These are phyloP conservation scores for Rhododendron griersonianum DNA, from an alignment of 148 eudicot genomes.

Conservation along the genomic window DNA sequence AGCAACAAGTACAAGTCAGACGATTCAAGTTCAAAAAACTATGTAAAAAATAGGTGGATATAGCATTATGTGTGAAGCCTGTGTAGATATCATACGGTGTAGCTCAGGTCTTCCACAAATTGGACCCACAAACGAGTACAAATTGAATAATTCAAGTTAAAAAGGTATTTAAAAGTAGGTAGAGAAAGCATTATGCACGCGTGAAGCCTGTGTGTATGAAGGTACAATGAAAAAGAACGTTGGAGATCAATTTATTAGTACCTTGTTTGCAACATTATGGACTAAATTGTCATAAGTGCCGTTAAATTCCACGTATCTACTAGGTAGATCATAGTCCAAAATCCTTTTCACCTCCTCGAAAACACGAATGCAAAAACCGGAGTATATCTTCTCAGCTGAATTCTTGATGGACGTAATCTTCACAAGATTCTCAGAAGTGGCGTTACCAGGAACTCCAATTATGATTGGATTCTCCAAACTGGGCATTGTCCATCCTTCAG, in stretches of 20 bases:
- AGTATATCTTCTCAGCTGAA: not conserved
- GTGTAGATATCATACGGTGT: not conserved
- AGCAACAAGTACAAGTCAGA: not conserved
- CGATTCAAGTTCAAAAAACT: not conserved
- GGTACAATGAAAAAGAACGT: not conserved
- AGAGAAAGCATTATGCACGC: not conserved
- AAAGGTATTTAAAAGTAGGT: not conserved
- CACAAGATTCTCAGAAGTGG: not conserved
- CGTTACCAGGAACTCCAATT: not conserved
- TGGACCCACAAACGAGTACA: not conserved
- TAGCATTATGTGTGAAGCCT: not conserved
- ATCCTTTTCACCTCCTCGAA: not conserved
- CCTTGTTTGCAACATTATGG: constrained; percentile 10
- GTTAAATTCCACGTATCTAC: not conserved
- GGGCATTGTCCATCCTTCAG: constrained; percentile 6
- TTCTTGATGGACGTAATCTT: not conserved
- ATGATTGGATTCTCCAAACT: not conserved
- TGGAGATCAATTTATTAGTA: not conserved
- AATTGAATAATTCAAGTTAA: not conserved
- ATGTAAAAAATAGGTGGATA: not conserved
- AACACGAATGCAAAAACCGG: constrained; percentile 12
- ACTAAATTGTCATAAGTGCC: constrained; percentile 11
- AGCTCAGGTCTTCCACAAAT: constrained; percentile 1
- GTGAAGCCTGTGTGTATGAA: not conserved
- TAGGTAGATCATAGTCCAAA: not conserved